Evolutionary conservation across 169 alveolate species (phyloP), one percentile per base, ranked within the genome.

Genomic region (Plasmodium gallinaceum): DNA sequence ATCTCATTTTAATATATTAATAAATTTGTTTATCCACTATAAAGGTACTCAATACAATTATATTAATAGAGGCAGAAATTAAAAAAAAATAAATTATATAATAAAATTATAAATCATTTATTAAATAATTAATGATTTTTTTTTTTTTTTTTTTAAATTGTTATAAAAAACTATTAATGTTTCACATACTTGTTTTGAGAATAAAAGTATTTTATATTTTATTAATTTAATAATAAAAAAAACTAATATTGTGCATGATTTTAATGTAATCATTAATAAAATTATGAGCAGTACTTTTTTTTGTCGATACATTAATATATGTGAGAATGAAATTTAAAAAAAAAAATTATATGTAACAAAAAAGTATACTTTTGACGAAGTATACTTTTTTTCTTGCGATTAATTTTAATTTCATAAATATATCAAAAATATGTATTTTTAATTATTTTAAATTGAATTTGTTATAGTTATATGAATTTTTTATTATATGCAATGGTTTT

Each of bases 1-100:
- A 80, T 69, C 83, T 80, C 90, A 80, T 80, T 70, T 80, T 80
- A 80, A 51, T 51, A 46, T 52, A 26, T 43, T 16, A 16, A 61
- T 24, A 43, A 39, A 16, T 66, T 37, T 66, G 32, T 54, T 26
- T 57, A 57, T 9, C 37, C 71, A 48, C 72, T 57, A 57, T 24
- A 45, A 61, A 73, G 32, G 58, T 8, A 5, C 42, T 16, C 20
- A 37, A 57, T 16, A 22, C 12, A 57, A n/a, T 16, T 1, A 51
- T n/a, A 46, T 46, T 46, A 52, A 46, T 45, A 71, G 51, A 42
- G 39, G 22, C 5, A 46, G 66, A n/a, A 71, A 16, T 1, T 51
- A 0, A 48, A 20, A 20, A 9, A 48, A 22, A 18, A 20, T 7
- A 26, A 71, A 60, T 37, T 22, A 39, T 52, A 52, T 9, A 10